phyloP scores from a whole-genome alignment of 2,329 filamentous ascomycete genomes.

The Colletotrichum sidae region DNA sequence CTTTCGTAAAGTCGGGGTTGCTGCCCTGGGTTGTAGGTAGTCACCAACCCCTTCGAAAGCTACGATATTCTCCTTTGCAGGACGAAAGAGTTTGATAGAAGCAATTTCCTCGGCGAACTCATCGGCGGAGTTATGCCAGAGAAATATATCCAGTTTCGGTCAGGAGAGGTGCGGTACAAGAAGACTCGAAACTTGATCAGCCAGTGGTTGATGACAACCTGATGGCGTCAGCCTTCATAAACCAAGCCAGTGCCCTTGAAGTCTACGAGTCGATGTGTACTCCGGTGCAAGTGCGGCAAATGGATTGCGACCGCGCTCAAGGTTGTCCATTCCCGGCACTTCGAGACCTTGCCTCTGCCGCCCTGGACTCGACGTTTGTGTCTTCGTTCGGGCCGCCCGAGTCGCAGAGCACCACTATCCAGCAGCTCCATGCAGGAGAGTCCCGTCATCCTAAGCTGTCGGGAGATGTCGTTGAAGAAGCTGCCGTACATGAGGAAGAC shows the following conservation, averaged over 20 bases:
- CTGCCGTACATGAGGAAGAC: conserved; percentile 45
- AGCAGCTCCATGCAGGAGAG: conserved; percentile 40
- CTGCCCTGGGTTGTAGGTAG: conserved; percentile 56
- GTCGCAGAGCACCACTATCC: conserved; percentile 40
- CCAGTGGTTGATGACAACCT: conserved; percentile 39
- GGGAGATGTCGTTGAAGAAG: conserved; percentile 15
- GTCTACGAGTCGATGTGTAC: conserved; percentile 41
- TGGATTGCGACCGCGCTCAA: conserved; percentile 44
- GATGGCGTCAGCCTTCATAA: conserved; percentile 50
- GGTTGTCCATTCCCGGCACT: conserved; percentile 33
- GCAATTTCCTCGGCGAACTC: conserved; percentile 46
- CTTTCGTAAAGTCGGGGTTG: conserved; percentile 56
- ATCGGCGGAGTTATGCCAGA: conserved; percentile 48
- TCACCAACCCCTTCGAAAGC: conserved; percentile 44
- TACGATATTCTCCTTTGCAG: conserved; percentile 58
- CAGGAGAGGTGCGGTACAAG: conserved; percentile 45
- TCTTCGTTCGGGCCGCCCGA: conserved; percentile 44
- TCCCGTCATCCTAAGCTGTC: neutral
- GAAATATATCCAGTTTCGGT: conserved; percentile 46
- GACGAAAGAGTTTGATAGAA: conserved; percentile 56
- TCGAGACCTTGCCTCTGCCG: conserved; percentile 43
- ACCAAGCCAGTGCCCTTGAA: conserved; percentile 45
- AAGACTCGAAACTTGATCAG: conserved; percentile 48
- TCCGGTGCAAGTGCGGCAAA: conserved; percentile 48
- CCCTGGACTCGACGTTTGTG: conserved; percentile 46